Conservation (phyloP, 2,329 filamentous ascomycete genomes). For the Paraphaeosphaeria sporulosa region DNA sequence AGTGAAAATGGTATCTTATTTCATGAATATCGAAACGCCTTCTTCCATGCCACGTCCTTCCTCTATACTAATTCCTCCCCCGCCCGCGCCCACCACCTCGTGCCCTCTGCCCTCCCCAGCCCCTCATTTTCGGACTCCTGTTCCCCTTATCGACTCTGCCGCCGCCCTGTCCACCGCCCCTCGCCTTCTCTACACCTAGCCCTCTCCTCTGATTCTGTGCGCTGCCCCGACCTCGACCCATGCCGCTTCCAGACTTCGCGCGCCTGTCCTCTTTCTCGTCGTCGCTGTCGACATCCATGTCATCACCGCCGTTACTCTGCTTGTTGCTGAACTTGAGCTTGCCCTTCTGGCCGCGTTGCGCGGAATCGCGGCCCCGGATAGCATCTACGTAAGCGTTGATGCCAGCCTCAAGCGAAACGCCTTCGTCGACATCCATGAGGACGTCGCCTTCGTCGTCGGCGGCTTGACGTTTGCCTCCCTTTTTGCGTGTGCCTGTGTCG, state of each 20-base stretch:
- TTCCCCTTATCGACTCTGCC: conserved; percentile 27
- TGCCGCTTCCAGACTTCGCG: conserved; percentile 43
- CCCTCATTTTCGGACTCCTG: conserved; percentile 24
- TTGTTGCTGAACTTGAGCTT: conserved; percentile 67
- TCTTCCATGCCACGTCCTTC: neutral
- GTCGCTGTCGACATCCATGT: conserved; percentile 55
- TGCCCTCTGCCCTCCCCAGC: conserved; percentile 3
- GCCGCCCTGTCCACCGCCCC: conserved; percentile 32
- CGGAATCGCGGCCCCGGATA: conserved; percentile 66
- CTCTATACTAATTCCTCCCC: neutral
- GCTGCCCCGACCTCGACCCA: conserved; percentile 33
- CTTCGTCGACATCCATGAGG: conserved; percentile 67
- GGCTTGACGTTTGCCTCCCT: conserved; percentile 37
- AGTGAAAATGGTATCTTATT: conserved; percentile 8
- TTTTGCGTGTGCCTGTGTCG: conserved; percentile 44
- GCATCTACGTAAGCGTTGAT: conserved; percentile 70
- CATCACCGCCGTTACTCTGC: conserved; percentile 51
- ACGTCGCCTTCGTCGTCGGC: conserved; percentile 52
- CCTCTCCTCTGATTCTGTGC: conserved; percentile 43
- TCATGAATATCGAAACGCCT: neutral
- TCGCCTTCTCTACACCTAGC: conserved; percentile 47
- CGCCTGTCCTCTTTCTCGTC: conserved; percentile 44
- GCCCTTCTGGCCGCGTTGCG: conserved; percentile 65
- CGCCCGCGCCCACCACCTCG: neutral
- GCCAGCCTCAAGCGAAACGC: conserved; percentile 55